phyloP scores from a whole-genome alignment of 2,329 filamentous ascomycete genomes.

The Teratosphaeria pseudoeucalypti region DNA sequence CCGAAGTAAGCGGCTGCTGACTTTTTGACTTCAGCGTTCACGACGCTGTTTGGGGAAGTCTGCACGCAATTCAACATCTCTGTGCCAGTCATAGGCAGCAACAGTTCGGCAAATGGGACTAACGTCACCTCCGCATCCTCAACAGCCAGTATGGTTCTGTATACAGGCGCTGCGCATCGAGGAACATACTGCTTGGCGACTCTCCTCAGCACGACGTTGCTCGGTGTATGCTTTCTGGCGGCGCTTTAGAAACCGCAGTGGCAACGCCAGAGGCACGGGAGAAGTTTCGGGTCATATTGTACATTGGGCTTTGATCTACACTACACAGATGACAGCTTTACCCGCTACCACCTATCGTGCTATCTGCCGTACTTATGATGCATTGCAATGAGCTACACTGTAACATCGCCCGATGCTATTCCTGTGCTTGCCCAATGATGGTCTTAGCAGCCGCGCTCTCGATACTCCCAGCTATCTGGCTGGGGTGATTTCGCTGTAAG shows the following conservation, averaged over 20 bases:
- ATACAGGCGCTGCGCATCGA: constrained; percentile 1
- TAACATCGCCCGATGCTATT: not conserved
- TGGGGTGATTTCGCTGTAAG: too few relatives aligned
- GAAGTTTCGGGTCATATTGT: not conserved
- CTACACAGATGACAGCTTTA: not conserved
- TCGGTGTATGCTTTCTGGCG: not conserved
- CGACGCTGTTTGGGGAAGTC: constrained; percentile 11
- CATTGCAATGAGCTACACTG: not conserved
- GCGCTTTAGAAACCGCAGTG: not conserved
- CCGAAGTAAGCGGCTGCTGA: not conserved
- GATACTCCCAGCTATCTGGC: too few relatives aligned
- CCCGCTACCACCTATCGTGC: not conserved
- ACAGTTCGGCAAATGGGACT: constrained; percentile 9
- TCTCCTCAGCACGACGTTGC: not conserved
- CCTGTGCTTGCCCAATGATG: too few relatives aligned
- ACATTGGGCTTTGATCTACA: not conserved
- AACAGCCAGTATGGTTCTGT: not conserved
- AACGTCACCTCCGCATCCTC: constrained; percentile 5
- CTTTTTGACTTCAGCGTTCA: constrained; percentile 6
- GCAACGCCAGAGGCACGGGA: not conserved
- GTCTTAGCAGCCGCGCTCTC: too few relatives aligned
- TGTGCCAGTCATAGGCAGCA: constrained; percentile 11
- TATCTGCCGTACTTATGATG: not conserved
- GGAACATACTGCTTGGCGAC: not conserved
- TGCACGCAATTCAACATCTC: constrained; percentile 12